phyloP scores from a whole-genome alignment of 352 stramenopile genomes.

The Pythium aquatile region DNA sequence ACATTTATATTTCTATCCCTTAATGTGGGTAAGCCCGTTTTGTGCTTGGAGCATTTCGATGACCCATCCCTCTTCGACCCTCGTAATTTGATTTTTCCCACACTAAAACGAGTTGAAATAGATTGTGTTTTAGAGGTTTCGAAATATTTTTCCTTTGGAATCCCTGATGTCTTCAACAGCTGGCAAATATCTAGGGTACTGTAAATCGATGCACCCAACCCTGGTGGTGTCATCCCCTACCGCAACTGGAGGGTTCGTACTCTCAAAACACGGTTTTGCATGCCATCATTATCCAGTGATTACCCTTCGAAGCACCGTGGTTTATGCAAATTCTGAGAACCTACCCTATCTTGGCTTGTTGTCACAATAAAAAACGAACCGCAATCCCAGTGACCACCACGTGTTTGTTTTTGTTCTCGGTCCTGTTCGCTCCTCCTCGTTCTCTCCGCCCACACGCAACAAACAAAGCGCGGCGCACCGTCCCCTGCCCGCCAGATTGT shows the following conservation, averaged over 20 bases:
- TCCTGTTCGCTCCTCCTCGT: neutral
- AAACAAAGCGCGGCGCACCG: neutral
- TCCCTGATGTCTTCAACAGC: slow-evolving; percentile 4
- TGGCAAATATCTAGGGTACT: neutral
- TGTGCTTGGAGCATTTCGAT: neutral
- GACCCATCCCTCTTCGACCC: neutral
- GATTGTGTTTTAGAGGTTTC: slow-evolving; percentile 10
- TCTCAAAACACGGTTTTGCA: no score
- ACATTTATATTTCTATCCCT: neutral
- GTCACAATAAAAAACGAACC: neutral
- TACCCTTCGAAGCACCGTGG: no score
- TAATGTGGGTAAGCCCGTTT: neutral
- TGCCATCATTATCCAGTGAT: no score
- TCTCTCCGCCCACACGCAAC: neutral
- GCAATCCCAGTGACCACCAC: neutral
- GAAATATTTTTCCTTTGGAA: slow-evolving; percentile 6
- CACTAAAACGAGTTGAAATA: neutral
- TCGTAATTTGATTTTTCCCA: neutral
- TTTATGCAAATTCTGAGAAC: no score
- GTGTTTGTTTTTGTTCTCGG: neutral
- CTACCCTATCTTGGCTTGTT: neutral
- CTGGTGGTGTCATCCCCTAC: neutral
- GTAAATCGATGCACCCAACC: neutral
- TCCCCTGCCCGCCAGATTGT: neutral
- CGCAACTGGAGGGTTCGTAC: neutral